Conservation (phyloP, 352 stramenopile genomes). For the Plasmopara halstedii region DNA sequence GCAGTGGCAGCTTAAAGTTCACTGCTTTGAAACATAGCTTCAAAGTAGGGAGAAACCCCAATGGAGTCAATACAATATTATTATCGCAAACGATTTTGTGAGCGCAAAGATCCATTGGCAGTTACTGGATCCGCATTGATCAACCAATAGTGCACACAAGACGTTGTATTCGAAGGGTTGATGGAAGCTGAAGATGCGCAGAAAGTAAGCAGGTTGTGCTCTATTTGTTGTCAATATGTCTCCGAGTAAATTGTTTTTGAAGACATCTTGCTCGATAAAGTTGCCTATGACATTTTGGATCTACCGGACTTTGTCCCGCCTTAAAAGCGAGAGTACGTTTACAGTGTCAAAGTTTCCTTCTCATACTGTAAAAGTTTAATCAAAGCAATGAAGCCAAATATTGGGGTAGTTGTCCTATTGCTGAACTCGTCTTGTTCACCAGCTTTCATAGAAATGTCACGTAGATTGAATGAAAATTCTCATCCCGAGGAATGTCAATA, state of each 20-base stretch:
- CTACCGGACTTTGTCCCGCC: too few species aligned
- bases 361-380: neutral
- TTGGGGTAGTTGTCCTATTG: neutral
- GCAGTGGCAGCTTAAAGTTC: neutral
- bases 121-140: neutral
- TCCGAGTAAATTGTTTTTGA: neutral
- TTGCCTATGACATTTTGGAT: too few species aligned
- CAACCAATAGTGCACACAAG: neutral
- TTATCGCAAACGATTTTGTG: neutral
- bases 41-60: neutral
- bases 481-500: neutral
- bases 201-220: neutral
- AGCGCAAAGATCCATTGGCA: neutral
- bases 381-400: neutral
- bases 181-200: neutral
- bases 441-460: too few species aligned
- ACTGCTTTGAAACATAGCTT: neutral
- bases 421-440: neutral
- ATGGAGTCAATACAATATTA: neutral
- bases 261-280: neutral
- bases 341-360: neutral
- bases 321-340: too few species aligned
- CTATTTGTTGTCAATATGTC: neutral
- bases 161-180: neutral
- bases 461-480: neutral